Percentiles rank a stretch among this genome's conserved stretches.
Conservation (phyloP, 2,329 filamentous ascomycete genomes). For the Chaetomiaceae sp. region DNA sequence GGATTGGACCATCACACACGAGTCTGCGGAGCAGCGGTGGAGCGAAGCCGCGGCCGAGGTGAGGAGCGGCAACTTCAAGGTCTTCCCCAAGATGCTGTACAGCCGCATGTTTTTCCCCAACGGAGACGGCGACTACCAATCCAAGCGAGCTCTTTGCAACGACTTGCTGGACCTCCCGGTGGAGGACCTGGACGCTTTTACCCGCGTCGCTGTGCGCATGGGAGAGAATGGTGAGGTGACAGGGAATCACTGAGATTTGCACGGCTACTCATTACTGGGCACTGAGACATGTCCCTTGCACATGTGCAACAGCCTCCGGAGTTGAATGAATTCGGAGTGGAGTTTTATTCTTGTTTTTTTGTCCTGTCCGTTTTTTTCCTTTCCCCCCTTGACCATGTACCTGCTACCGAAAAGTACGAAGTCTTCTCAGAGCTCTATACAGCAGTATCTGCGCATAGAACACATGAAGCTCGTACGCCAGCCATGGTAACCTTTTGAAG, state of each 20-base stretch:
- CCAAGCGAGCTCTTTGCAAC: not conserved
- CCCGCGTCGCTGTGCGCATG: not conserved
- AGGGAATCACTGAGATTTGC: no score
- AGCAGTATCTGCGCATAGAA: not conserved
- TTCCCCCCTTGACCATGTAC: no score
- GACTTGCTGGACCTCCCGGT: not conserved
- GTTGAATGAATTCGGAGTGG: no score
- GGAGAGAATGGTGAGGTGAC: not conserved
- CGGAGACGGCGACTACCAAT: not conserved
- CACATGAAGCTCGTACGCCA: not conserved
- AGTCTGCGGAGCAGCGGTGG: not conserved
- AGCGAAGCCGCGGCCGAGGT: not conserved
- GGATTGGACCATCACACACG: no score
- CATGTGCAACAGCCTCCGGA: no score
- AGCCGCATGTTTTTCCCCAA: conserved; percentile 1
- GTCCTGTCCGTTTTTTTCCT: no score
- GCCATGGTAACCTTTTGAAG: not conserved
- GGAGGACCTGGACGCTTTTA: not conserved
- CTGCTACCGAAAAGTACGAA: no score
- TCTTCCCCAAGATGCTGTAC: conserved; percentile 2
- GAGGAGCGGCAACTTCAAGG: not conserved
- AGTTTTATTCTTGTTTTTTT: no score
- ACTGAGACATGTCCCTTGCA: no score
- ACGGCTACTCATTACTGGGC: no score
- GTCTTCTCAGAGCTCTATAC: not conserved